Evolutionary conservation across 768 basidiomycete species (phyloP), one percentile per base, ranked within the genome.

Genomic region (Boletus edulis): DNA sequence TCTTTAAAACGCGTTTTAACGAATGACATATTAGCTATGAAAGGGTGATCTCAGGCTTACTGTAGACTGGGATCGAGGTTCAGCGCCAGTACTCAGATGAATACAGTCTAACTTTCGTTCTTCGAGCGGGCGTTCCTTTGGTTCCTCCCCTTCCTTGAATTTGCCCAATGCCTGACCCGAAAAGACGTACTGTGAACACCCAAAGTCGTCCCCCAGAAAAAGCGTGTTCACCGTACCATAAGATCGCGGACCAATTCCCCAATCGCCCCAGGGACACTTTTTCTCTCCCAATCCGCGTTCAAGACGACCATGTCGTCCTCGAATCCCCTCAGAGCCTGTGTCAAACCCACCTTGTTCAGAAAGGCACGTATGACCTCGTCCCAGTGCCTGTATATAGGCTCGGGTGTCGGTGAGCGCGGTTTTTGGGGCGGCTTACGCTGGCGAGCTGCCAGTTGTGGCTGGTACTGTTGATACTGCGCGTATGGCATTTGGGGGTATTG

Each of bases 231-330:
- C 68, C 80, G 51, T 61, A 86, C 86, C 61, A 76, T 71, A 34
- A 88, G 72, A 54, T 77, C 76, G 38, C 75, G 72, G 35, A 78
- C 69, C 27, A 90, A 67, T 27, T 79, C 76, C 4, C 72, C 69
- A 32, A 91, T 67, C 4, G 87, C 87, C 0, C 64, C 71, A 11
- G 83, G 81, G 8, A 89, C 73, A n/a, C 71, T 75, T 54, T 75
- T 73, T 37, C 74, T 74, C 68, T 90, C 89, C 79, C 83, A 87
- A 2, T 81, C 80, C 0, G 76, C 65, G 56, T 83, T 90, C 72
- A 90, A 68, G n/a, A 88, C 78, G 5, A 90, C 64, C 73, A 90
- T 79, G 62, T 91, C 89, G n/a, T 76, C 69, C 59, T 87, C 83
- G 45, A 91, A 82, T 0, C 85, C 89, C 37, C 73, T 75, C 42